Evolutionary conservation across 192 early-diverging fungal genomes (phyloP).

Genomic region (Coemansia sp.): DNA sequence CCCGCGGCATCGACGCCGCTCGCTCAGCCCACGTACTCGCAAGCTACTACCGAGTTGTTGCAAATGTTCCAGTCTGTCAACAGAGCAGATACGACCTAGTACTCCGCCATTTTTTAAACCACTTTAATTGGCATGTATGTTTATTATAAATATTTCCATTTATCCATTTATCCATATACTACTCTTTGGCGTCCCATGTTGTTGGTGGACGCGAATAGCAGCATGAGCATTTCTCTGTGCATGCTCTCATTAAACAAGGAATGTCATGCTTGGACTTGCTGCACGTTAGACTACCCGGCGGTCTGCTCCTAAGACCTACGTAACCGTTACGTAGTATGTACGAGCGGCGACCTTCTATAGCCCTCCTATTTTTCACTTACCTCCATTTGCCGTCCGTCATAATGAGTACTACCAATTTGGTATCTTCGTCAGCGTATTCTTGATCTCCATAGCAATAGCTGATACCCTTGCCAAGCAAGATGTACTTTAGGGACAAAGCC

Average conservation of each 20-base stretch:
- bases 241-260: not conserved
- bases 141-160: not conserved
- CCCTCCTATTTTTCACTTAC: not conserved
- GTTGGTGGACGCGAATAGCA: not conserved
- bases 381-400: not conserved
- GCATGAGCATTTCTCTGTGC: no score
- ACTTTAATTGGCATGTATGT: not conserved
- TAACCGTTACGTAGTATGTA: not conserved
- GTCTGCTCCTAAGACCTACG: not conserved
- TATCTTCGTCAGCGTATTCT: not conserved
- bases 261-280: not conserved
- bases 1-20: constrained; percentile 11
- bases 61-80: constrained; percentile 46
- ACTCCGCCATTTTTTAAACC: not conserved
- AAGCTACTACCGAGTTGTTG: constrained; percentile 40
- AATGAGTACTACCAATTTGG: not conserved
- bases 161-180: no score
- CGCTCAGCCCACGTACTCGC: constrained; percentile 11
- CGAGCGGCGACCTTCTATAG: not conserved
- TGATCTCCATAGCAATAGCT: not conserved
- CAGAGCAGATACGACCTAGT: constrained; percentile 11
- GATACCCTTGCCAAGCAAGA: not conserved
- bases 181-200: no score
- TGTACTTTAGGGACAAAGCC: not conserved
- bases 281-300: not conserved